Evolutionary conservation across 1,139 yeast genomes (phyloP).

Genomic region (Kurtzmaniella quercitrusa): DNA sequence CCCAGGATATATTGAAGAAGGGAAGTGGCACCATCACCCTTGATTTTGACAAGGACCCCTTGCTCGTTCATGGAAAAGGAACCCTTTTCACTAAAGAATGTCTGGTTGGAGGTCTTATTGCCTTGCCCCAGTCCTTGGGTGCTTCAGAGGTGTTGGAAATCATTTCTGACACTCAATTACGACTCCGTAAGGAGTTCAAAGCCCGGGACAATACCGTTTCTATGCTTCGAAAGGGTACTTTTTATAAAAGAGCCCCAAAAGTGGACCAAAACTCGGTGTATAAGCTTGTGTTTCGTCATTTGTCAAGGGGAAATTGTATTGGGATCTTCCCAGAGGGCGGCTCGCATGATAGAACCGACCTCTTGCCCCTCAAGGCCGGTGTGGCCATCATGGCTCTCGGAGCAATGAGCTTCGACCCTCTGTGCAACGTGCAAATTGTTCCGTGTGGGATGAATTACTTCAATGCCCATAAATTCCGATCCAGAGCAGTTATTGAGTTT

Average conservation of each 20-base stretch:
- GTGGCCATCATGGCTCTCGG: conserved; percentile 98
- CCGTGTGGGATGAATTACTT: conserved; percentile 98
- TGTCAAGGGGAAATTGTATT: conserved; percentile 73
- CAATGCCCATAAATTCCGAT: conserved; percentile 91
- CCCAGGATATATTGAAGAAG: conserved; percentile 72
- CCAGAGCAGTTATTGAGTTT: conserved; percentile 91
- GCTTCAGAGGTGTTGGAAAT: conserved; percentile 68
- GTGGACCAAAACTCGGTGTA: conserved; percentile 84
- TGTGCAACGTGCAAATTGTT: conserved; percentile 74
- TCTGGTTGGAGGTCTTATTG: conserved; percentile 62
- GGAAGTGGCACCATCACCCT: conserved; percentile 60
- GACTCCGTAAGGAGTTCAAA: conserved; percentile 72
- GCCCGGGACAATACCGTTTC: conserved; percentile 37
- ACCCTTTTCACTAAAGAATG: conserved; percentile 70
- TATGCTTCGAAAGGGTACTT: conserved; percentile 49
- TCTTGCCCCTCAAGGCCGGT: conserved; percentile 91
- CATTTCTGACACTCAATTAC: conserved; percentile 68
- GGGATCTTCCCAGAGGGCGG: conserved; percentile 99
- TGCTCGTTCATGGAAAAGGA: conserved; percentile 55
- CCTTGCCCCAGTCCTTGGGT: conserved; percentile 77
- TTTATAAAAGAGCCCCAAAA: conserved; percentile 71
- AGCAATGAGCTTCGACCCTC: conserved; percentile 70
- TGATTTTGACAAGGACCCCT: conserved; percentile 42
- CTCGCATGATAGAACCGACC: conserved; percentile 88
- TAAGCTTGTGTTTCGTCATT: conserved; percentile 74